These are phyloP conservation scores for Serpula lacrymans DNA, from an alignment of 768 basidiomycete species.

Conservation along the genomic window DNA sequence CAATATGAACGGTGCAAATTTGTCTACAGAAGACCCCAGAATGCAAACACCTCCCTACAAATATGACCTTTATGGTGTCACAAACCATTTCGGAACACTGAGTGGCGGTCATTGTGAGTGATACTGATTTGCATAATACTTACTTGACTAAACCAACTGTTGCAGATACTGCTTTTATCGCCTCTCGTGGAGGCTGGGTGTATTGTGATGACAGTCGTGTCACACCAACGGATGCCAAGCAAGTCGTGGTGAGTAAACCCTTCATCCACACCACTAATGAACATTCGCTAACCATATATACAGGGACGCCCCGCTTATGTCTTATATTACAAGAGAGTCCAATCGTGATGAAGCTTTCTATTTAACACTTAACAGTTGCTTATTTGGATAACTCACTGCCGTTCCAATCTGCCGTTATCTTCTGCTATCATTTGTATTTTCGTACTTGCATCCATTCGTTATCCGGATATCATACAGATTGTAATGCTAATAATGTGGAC, in stretches of 20 bases:
- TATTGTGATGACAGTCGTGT: slow-evolving; percentile 94
- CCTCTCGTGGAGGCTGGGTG: slow-evolving; percentile 84
- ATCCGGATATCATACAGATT: too few relatives aligned
- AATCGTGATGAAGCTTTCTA: slow-evolving; percentile 11
- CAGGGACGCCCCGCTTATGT: slow-evolving; percentile 73
- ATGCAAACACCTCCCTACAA: slow-evolving; percentile 83
- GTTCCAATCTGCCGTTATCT: slow-evolving; percentile 15
- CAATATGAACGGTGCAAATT: slow-evolving; percentile 35
- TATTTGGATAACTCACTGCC: slow-evolving; percentile 21
- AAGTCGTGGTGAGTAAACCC: slow-evolving; percentile 69
- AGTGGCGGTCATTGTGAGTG: slow-evolving; percentile 93
- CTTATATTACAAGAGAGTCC: slow-evolving; percentile 71
- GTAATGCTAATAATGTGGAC: too few relatives aligned
- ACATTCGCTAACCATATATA: slow-evolving; percentile 31
- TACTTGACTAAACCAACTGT: background rate
- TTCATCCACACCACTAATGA: background rate
- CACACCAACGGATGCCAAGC: slow-evolving; percentile 64
- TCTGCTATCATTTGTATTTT: slow-evolving; percentile 14
- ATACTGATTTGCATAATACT: background rate
- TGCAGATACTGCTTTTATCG: slow-evolving; percentile 89
- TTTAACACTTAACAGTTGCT: slow-evolving; percentile 20
- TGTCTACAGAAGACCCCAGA: slow-evolving; percentile 63
- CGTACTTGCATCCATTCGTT: slow-evolving; percentile 11
- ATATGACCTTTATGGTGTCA: slow-evolving; percentile 94
- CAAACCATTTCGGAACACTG: slow-evolving; percentile 93